Evolutionary conservation across 2,329 filamentous ascomycete genomes (phyloP).

Genomic region (Graphilbum sp.): DNA sequence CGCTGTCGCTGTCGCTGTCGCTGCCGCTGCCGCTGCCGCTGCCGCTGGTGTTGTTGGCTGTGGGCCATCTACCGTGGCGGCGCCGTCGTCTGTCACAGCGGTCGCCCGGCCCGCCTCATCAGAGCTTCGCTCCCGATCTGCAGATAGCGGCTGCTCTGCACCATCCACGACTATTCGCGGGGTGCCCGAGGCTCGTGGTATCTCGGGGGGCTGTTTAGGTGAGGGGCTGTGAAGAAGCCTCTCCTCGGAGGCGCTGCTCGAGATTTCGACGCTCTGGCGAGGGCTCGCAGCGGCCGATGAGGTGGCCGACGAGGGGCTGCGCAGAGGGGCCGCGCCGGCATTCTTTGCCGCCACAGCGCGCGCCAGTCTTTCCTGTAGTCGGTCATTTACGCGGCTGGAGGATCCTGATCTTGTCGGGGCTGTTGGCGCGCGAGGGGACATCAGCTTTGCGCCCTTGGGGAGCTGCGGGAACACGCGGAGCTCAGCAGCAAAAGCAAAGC

Average conservation of each 20-base stretch:
- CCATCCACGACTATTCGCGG: too few species aligned
- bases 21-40: background rate
- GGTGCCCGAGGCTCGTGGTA: too few species aligned
- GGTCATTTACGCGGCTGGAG: conserved; percentile 52
- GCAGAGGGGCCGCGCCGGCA: conserved; percentile 19
- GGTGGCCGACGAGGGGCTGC: conserved; percentile 25
- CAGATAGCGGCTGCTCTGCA: too few species aligned
- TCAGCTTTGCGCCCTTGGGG: too few species aligned
- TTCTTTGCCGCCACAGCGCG: conserved; percentile 68
- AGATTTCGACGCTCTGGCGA: conserved; percentile 23
- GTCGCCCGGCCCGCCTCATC: too few species aligned
- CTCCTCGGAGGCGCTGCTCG: conserved; percentile 16
- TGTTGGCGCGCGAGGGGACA: conserved; percentile 13
- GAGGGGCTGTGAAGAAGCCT: too few species aligned
- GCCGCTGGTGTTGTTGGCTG: background rate
- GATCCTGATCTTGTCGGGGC: conserved; percentile 47
- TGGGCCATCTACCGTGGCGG: background rate
- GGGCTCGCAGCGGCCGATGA: conserved; percentile 23
- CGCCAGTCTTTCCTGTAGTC: conserved; percentile 77
- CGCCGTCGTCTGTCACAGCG: too few species aligned
- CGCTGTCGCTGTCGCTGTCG: too few species aligned
- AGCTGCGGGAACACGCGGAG: too few species aligned
- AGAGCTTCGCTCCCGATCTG: too few species aligned
- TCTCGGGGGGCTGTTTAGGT: too few species aligned
- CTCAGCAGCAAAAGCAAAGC: too few species aligned